Percentiles rank a stretch among this genome's conserved stretches.
phyloP scores from a whole-genome alignment of 73 alveolate species.

The Stentor roeselii region DNA sequence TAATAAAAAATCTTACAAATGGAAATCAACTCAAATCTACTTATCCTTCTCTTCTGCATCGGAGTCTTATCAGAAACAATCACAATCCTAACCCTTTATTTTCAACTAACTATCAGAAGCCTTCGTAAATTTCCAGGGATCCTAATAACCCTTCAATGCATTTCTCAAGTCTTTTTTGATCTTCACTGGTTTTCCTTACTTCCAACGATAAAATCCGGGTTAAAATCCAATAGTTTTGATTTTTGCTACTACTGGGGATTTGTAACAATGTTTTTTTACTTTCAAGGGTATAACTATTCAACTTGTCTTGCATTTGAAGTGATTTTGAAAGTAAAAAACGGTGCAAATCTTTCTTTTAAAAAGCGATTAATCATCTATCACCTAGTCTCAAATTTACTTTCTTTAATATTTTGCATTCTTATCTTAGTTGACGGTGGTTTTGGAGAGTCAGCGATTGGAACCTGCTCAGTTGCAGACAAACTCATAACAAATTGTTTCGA shows the following conservation, averaged over 20 bases:
- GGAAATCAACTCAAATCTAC: too few species aligned
- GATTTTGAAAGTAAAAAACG: not conserved
- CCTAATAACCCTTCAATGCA: not conserved
- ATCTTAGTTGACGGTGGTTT: not conserved
- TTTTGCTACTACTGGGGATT: not conserved
- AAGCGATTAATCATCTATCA: not conserved
- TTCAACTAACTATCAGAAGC: not conserved
- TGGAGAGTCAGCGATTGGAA: not conserved
- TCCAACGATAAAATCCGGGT: not conserved
- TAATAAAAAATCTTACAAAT: too few species aligned
- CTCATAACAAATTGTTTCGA: not conserved
- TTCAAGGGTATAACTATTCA: not conserved
- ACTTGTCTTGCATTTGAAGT: not conserved
- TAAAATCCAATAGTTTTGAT: not conserved
- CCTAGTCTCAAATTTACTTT: not conserved
- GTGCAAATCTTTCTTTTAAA: not conserved
- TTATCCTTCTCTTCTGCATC: too few species aligned
- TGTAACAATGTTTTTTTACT: not conserved
- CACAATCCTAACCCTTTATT: not conserved
- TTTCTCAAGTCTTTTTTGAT: not conserved
- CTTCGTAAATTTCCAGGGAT: conserved; percentile 8
- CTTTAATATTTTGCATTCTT: not conserved
- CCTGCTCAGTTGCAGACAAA: not conserved
- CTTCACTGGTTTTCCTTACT: not conserved
- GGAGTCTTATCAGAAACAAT: not conserved